Evolutionary conservation across 2,329 filamentous ascomycete species (phyloP).

Genomic region (Fusarium burgessii): DNA sequence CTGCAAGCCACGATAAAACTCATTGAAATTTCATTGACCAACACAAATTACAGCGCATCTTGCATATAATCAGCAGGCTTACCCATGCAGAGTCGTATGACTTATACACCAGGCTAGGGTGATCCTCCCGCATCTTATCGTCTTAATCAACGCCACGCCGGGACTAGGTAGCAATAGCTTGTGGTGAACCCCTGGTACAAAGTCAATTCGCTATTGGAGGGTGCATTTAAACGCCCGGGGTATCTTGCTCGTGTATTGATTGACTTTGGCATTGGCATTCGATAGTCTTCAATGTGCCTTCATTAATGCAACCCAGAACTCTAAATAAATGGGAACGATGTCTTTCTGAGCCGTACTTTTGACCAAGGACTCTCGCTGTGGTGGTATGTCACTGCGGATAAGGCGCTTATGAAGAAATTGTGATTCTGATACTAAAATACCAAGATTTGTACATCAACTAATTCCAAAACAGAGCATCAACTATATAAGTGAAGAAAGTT

Average conservation of each 20-base stretch:
- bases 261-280: not conserved
- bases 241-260: not conserved
- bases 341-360: not conserved
- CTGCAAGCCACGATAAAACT: not conserved
- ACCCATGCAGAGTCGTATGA: conserved; percentile 3
- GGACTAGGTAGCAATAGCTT: not conserved
- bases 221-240: not conserved
- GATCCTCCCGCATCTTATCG: conserved; percentile 1
- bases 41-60: not conserved
- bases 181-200: not conserved
- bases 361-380: not conserved
- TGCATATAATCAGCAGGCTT: not conserved
- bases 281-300: not conserved
- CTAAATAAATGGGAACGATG: not conserved
- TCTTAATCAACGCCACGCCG: not conserved
- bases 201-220: not conserved
- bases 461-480: not conserved
- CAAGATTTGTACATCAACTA: not conserved
- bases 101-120: not conserved
- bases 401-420: not conserved
- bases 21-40: not conserved
- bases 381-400: not conserved
- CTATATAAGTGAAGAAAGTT: not conserved
- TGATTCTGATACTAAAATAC: not conserved
- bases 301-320: not conserved